A percentile compares a stretch with the other conserved stretches of the same genome.
Conservation (phyloP, 164 flowering plant species). For the Annona cherimola region DNA sequence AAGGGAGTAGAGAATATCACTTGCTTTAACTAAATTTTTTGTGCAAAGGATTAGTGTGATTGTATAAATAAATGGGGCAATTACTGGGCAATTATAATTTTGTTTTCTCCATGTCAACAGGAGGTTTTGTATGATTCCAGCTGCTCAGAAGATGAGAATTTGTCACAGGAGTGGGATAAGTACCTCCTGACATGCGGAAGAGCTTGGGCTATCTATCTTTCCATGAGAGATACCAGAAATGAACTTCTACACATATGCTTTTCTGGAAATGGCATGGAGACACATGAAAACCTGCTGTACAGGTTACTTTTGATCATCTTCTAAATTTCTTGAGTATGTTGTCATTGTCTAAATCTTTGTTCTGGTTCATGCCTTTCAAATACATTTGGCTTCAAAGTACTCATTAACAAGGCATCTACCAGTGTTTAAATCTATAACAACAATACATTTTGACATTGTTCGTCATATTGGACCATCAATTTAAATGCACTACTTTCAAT, state of each 20-base stretch:
- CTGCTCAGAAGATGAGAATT: constrained; percentile 24
- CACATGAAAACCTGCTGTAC: constrained; percentile 55
- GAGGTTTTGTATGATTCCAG: constrained; percentile 35
- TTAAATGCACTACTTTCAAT: too few relatives aligned
- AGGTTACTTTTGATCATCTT: constrained; percentile 40
- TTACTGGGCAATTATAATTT: not conserved
- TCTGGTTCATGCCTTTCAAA: not conserved
- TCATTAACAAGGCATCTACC: too few relatives aligned
- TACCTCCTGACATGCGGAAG: constrained; percentile 60
- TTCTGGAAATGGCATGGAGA: constrained; percentile 26
- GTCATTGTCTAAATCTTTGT: not conserved
- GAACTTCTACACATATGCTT: constrained; percentile 48
- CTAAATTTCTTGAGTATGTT: not conserved
- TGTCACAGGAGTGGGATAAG: constrained; percentile 19
- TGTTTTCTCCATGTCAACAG: constrained; percentile 27
- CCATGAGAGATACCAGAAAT: constrained; percentile 45
- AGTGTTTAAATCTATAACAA: too few relatives aligned
- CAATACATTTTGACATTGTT: too few relatives aligned
- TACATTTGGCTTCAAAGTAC: not conserved
- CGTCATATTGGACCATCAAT: too few relatives aligned
- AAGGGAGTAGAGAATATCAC: not conserved
- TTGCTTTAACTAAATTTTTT: not conserved
- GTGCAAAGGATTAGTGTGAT: not conserved
- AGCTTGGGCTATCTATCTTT: constrained; percentile 82
- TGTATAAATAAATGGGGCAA: not conserved